Evolutionary conservation across 306 rosid species (phyloP), one percentile per base, ranked within the genome.

Genomic region (Fragaria nilgerrensis): DNA sequence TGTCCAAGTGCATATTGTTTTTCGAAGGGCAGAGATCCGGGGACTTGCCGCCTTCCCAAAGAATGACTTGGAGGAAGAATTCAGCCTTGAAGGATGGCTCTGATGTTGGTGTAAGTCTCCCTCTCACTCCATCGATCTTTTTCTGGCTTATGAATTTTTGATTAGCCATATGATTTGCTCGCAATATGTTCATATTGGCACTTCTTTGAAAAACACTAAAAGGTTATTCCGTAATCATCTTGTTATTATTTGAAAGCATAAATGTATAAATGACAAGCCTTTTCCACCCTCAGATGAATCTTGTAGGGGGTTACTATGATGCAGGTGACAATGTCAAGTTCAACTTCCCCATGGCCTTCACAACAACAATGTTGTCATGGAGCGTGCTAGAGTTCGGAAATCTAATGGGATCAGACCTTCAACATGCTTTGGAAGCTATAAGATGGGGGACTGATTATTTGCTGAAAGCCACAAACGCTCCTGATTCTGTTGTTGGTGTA

Each of bases 311-410:
- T 3, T 89, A 85, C 83, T 80, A 89, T 36, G 88, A 89, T 58
- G 89, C 86, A 0, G 91, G 93, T 15, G 91, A 89, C 89, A 89
- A 89, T 1, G 86, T 89, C 7, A 89, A 89, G 67, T 89, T 89
- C 84, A 74, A 77, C 77, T 84, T 89, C 2, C 93, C 91, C 0
- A 85, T 85, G 93, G 93, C 93, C 70, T 87, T 82, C 70, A 72
- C 91, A 68, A 77, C 85, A 27, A 87, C 88, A 1, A 69, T 84
- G 79, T 63, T 89, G 20, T 85, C 89, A 0, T 89, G 93, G 93
- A 89, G 93, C 64, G 89, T 87, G 5, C 64, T 87, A 19, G 89
- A 85, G 34, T 89, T 82, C 20, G 89, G 89, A 8, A 23, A 80
- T 8, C 76, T 61, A 12, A 87, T 85, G 89, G 88, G 82, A 0